Percentiles rank a stretch among this genome's conserved stretches.
These are phyloP conservation scores for Chamaecrista fasciculata DNA, from an alignment of 306 rosid species.

Conservation along the genomic window DNA sequence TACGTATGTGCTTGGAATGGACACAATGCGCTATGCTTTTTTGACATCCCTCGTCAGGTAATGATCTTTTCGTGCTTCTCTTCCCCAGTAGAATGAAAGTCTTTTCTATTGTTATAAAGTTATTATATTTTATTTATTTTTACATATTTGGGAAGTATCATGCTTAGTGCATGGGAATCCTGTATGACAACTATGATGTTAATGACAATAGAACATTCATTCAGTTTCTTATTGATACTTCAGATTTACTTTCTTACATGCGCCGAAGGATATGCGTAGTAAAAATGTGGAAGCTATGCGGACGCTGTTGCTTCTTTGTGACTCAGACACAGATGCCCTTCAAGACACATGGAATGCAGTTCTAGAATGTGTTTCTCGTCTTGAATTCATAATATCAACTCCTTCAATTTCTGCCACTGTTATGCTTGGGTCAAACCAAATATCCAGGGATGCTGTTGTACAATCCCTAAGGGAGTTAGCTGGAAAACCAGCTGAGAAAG, in stretches of 20 bases:
- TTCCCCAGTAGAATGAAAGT: background rate
- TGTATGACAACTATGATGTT: conserved; percentile 21
- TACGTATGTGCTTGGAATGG: conserved; percentile 93
- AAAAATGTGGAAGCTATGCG: conserved; percentile 96
- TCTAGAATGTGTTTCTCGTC: conserved; percentile 96
- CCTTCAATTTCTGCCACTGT: conserved; percentile 86
- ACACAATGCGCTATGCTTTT: conserved; percentile 99
- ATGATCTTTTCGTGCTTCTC: conserved; percentile 13
- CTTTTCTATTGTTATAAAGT: background rate
- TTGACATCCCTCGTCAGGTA: conserved; percentile 97
- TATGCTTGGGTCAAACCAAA: conserved; percentile 96
- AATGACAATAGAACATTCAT: conserved; percentile 27
- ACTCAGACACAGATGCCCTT: conserved; percentile 76
- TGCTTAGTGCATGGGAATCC: conserved; percentile 24
- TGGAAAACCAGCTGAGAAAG: conserved; percentile 95
- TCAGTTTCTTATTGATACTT: conserved; percentile 37
- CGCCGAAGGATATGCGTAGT: conserved; percentile 99
- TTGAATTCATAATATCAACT: conserved; percentile 78
- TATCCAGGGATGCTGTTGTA: conserved; percentile 90
- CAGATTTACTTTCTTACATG: conserved; percentile 98
- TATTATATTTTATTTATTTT: conserved; percentile 6
- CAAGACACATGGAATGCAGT: conserved; percentile 99
- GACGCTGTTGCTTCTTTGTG: conserved; percentile 73
- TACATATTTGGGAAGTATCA: conserved; percentile 23
- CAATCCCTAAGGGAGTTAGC: conserved; percentile 91